These are phyloP conservation scores for Ambrosiella xylebori DNA, from an alignment of 2,329 filamentous ascomycete species.

Conservation along the genomic window DNA sequence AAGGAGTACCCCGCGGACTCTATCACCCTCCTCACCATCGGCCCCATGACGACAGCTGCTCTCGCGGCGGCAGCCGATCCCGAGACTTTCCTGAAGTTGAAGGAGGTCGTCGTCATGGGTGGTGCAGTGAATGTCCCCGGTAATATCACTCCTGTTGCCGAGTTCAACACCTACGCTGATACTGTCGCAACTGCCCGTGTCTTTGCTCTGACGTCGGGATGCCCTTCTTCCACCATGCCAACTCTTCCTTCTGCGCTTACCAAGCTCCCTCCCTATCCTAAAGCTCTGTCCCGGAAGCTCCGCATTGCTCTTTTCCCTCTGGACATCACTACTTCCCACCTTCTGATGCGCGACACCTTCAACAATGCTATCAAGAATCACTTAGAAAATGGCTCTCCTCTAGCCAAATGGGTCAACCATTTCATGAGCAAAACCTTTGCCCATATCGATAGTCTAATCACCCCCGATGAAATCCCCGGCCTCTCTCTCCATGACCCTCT, in stretches of 20 bases:
- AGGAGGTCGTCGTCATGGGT: slow-evolving; percentile 92
- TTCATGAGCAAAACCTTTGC: slow-evolving; percentile 55
- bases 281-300: slow-evolving; percentile 42
- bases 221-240: slow-evolving; percentile 66
- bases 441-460: slow-evolving; percentile 47
- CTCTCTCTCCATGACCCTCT: slow-evolving; percentile 62
- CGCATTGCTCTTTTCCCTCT: slow-evolving; percentile 57
- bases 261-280: slow-evolving; percentile 44
- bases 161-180: slow-evolving; percentile 94
- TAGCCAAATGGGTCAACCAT: slow-evolving; percentile 55
- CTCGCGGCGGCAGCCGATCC: slow-evolving; percentile 76
- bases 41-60: slow-evolving; percentile 85
- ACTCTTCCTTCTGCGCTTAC: slow-evolving; percentile 36
- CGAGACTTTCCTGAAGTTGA: slow-evolving; percentile 72
- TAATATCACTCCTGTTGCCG: slow-evolving; percentile 71
- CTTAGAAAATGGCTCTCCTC: slow-evolving; percentile 46
- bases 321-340: slow-evolving; percentile 58
- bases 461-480: slow-evolving; percentile 38
- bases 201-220: slow-evolving; percentile 58
- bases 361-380: slow-evolving; percentile 34
- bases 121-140: slow-evolving; percentile 64
- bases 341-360: slow-evolving; percentile 45
- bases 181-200: slow-evolving; percentile 58
- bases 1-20: slow-evolving; percentile 66
- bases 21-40: slow-evolving; percentile 77